These are phyloP conservation scores for Suhomyces maxii DNA, from an alignment of 1,139 yeast genomes.

Conservation along the genomic window DNA sequence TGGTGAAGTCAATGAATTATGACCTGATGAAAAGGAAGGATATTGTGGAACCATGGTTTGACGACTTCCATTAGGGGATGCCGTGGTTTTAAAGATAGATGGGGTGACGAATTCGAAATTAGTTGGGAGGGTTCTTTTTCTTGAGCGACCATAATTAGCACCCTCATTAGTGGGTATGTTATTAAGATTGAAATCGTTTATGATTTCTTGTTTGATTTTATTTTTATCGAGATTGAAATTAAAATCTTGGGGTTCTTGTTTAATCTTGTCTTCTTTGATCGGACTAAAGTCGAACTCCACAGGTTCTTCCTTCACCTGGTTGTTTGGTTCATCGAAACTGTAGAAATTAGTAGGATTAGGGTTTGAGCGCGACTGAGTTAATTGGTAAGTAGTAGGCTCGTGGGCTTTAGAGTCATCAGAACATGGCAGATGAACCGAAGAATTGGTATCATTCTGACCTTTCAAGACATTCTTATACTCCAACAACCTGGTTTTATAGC, in stretches of 20 bases:
- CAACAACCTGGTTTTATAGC: conserved; percentile 24
- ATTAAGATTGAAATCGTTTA: conserved; percentile 41
- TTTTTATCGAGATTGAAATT: conserved; percentile 23
- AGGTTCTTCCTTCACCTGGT: not conserved
- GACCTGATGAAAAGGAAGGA: conserved; percentile 9
- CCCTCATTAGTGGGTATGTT: conserved; percentile 31
- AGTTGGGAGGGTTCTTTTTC: conserved; percentile 9
- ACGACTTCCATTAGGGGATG: conserved; percentile 2
- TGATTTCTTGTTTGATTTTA: conserved; percentile 42
- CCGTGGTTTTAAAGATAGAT: conserved; percentile 2
- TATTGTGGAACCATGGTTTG: conserved; percentile 7
- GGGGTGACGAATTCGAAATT: conserved; percentile 12
- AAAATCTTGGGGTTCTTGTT: conserved; percentile 27
- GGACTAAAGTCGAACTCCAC: not conserved
- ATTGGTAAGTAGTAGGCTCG: conserved; percentile 17
- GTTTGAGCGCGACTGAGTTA: conserved; percentile 15
- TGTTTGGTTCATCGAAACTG: not conserved
- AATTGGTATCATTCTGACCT: conserved; percentile 9
- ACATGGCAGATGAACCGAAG: conserved; percentile 32
- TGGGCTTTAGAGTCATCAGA: conserved; percentile 33
- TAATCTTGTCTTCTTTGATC: conserved; percentile 31
- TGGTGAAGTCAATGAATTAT: conserved; percentile 35
- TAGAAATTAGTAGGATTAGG: conserved; percentile 7
- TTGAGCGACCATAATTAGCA: conserved; percentile 5
- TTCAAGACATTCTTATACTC: conserved; percentile 16